Percentiles rank a stretch among this genome's conserved stretches.
These are phyloP conservation scores for Xylariaceae sp. DNA, from an alignment of 2,329 filamentous ascomycete genomes.

Conservation along the genomic window DNA sequence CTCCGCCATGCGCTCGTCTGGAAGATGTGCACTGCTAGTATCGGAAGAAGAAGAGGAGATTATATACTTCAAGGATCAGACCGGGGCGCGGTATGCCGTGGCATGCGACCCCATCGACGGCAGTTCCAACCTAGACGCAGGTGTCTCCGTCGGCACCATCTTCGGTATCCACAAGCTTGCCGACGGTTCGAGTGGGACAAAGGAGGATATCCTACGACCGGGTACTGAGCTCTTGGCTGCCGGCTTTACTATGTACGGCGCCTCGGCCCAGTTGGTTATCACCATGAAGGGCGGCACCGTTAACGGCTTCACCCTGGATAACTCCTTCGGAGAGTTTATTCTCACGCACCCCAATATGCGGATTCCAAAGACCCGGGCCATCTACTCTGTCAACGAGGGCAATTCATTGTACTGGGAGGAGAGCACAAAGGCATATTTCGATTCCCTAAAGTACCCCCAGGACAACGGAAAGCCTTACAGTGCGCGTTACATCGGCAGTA, in stretches of 20 bases:
- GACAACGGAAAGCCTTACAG: conserved; percentile 83
- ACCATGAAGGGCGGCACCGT: conserved; percentile 91
- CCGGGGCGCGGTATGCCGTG: conserved; percentile 83
- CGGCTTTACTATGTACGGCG: conserved; percentile 99
- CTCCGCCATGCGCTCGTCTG: conserved; percentile 87
- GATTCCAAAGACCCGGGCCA: conserved; percentile 72
- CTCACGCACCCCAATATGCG: conserved; percentile 93
- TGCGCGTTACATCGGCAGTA: conserved; percentile 90
- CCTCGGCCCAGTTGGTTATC: conserved; percentile 91
- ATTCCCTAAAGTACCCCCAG: conserved; percentile 77
- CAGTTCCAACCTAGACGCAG: conserved; percentile 93
- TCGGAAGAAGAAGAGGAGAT: conserved; percentile 95
- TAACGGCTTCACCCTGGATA: conserved; percentile 98
- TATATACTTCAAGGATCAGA: conserved; percentile 76
- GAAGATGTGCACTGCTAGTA: conserved; percentile 86
- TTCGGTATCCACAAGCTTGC: conserved; percentile 90
- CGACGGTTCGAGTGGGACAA: conserved; percentile 67
- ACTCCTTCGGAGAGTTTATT: conserved; percentile 96
- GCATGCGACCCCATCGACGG: conserved; percentile 98
- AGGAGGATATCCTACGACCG: conserved; percentile 82
- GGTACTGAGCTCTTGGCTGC: conserved; percentile 88
- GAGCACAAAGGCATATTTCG: conserved; percentile 79
- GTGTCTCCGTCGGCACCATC: conserved; percentile 96
- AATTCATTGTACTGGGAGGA: conserved; percentile 97
- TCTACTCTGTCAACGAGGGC: conserved; percentile 98